These are phyloP conservation scores for Colletotrichum siamense DNA, from an alignment of 2,329 filamentous ascomycete genomes.

Conservation along the genomic window DNA sequence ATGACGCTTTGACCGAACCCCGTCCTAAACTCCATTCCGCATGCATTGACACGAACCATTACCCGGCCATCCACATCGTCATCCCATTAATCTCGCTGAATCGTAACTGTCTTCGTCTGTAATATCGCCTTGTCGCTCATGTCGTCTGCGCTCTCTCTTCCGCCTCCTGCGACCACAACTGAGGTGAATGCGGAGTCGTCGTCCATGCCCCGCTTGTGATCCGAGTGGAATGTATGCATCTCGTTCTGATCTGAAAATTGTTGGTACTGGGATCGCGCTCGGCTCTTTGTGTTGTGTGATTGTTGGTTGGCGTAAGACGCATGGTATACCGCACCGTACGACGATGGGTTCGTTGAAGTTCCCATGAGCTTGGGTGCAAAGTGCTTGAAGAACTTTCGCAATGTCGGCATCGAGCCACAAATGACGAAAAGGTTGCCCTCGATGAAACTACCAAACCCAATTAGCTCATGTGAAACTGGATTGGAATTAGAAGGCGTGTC, in stretches of 20 bases:
- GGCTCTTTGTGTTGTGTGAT: neutral
- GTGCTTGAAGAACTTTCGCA: slow-evolving; percentile 44
- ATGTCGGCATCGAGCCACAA: slow-evolving; percentile 43
- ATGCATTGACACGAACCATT: neutral
- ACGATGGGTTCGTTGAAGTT: neutral
- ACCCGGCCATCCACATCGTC: neutral
- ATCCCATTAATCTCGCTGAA: slow-evolving; percentile 7
- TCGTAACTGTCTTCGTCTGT: slow-evolving; percentile 28
- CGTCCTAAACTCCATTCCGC: neutral
- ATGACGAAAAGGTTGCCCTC: slow-evolving; percentile 46
- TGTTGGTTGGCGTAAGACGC: neutral
- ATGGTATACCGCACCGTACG: neutral
- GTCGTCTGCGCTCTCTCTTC: slow-evolving; percentile 21
- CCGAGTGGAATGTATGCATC: neutral
- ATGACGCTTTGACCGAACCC: neutral
- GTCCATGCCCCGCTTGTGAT: neutral
- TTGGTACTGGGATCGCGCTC: neutral
- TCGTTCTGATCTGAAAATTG: slow-evolving; percentile 10
- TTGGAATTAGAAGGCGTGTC: accelerated
- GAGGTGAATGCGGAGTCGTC: slow-evolving; percentile 8
- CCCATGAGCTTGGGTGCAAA: slow-evolving; percentile 34
- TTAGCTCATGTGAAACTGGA: neutral
- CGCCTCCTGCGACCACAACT: neutral
- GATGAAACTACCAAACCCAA: slow-evolving; percentile 27
- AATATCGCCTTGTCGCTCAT: slow-evolving; percentile 31